Base-by-base conservation (phyloP, 1,139 yeast genomes). In the Magnusiomyces suaveolens region DNA sequence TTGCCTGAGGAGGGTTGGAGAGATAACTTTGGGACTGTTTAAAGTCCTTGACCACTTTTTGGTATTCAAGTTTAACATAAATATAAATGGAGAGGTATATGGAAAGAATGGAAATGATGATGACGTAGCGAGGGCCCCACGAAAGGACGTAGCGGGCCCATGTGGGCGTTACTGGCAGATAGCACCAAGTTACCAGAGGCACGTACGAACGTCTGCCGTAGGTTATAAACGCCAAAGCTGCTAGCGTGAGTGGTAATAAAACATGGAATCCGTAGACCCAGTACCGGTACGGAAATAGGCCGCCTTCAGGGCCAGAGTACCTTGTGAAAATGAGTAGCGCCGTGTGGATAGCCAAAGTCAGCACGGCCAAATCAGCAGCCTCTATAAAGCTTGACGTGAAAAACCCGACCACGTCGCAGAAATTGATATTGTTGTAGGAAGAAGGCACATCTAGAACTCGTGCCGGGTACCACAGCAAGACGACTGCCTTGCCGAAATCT, bases 311-410 rank as follows among this genome's bases (percentile, higher is more conserved):
- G 53, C 74, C 72, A 23, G 70, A 69, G 16, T 74, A 69, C 47
- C 65, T 67, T 46, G 70, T 66, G 62, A 87, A 87, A 21, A 89
- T 83, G 38, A 88, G 72, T 48, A 89, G 68, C 44, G 83, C 88
- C 6, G 94, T 84, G 68, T 89, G 96, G 23, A 88, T 69, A 1
- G 97, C 96, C 69, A 89, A 84, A 38, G 87, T 78, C 48, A 88
- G 71, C 51, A 89, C 89, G 26, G 95, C 94, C 47, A 87, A 68
- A 69, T 89, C 97, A 1, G 94, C 89, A 18, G 95, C 96, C 68
- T 88, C 95, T 32, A 87, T 84, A 36, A 90, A 78, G 44, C 82
- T 76, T 1, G 94, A 87, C 0, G 96, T 84, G 69, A 88, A 83
- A 73, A 87, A 89, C 2, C 96, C 97, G 50, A 87, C 80, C 14